A percentile compares a stretch with the other conserved stretches of the same genome.
Conservation (phyloP, 345 rosid species). For the Streptanthus diversifolius region DNA sequence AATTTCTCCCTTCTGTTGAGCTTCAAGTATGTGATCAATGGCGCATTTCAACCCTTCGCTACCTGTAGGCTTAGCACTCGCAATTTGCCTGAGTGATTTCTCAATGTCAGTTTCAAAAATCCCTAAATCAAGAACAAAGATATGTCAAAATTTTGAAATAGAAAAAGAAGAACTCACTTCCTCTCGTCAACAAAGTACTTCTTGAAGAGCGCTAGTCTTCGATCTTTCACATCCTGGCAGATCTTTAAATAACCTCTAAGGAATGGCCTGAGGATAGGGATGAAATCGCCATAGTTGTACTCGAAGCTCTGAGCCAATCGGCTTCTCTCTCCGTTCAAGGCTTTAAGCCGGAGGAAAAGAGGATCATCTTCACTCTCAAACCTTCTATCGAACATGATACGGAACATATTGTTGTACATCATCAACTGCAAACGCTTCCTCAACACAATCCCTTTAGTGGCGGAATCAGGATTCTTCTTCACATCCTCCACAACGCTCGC, state of each 20-base stretch:
- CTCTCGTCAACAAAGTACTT: conserved; percentile 91
- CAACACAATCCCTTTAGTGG: conserved; percentile 69
- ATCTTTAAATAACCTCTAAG: conserved; percentile 88
- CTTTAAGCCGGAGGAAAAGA: conserved; percentile 63
- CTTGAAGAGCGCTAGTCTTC: conserved; percentile 76
- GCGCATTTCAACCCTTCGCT: conserved; percentile 80
- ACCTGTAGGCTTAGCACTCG: conserved; percentile 55
- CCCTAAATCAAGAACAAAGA: neutral
- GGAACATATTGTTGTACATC: conserved; percentile 98
- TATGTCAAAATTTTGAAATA: neutral
- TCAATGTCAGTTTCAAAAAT: neutral
- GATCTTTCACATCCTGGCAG: conserved; percentile 83
- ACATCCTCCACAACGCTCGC: conserved; percentile 72
- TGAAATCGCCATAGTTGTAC: conserved; percentile 92
- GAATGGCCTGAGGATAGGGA: conserved; percentile 90
- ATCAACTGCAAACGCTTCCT: conserved; percentile 73
- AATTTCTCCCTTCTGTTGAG: conserved; percentile 88
- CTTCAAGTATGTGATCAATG: conserved; percentile 89
- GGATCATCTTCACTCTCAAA: conserved; percentile 92
- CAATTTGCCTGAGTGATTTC: conserved; percentile 52
- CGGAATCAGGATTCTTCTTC: conserved; percentile 63
- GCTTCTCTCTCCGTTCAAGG: conserved; percentile 93
- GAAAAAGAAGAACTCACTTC: conserved; percentile 47
- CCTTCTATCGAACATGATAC: conserved; percentile 92
- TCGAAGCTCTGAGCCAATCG: conserved; percentile 95